Evolutionary conservation across 1,284 basidiomycete species (phyloP).

Genomic region (Austropuccinia psidii): DNA sequence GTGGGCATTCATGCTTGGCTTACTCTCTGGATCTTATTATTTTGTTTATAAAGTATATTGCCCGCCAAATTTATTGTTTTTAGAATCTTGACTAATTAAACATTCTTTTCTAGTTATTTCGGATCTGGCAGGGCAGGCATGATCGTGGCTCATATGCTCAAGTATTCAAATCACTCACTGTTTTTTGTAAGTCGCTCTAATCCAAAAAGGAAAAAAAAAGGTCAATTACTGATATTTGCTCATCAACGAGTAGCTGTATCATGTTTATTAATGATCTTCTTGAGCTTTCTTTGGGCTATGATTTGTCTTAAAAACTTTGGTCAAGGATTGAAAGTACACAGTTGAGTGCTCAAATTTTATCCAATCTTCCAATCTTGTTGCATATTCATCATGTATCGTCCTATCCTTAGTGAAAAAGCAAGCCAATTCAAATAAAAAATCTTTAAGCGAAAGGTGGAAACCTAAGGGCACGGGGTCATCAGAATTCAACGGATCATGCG

Average conservation of each 20-base stretch:
- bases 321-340: constrained; percentile 15
- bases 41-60: constrained; percentile 24
- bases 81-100: not conserved
- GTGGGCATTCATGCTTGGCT: not conserved
- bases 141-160: not conserved
- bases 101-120: not conserved
- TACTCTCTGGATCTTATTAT: constrained; percentile 2
- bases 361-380: too few species aligned
- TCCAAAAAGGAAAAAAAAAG: not conserved
- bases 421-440: too few species aligned
- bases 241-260: not conserved
- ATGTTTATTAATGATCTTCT: constrained; percentile 7
- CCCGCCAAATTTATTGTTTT: not conserved
- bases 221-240: not conserved
- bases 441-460: too few species aligned
- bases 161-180: constrained; percentile 29
- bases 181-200: constrained; percentile 16
- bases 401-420: too few species aligned
- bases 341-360: too few species aligned
- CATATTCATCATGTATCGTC: too few species aligned
- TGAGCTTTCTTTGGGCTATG: not conserved
- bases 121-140: constrained; percentile 28
- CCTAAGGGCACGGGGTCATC: too few species aligned
- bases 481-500: too few species aligned
- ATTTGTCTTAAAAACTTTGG: constrained; percentile 23